Evolutionary conservation across 768 basidiomycete genomes (phyloP).

Genomic region (Russula lepida): DNA sequence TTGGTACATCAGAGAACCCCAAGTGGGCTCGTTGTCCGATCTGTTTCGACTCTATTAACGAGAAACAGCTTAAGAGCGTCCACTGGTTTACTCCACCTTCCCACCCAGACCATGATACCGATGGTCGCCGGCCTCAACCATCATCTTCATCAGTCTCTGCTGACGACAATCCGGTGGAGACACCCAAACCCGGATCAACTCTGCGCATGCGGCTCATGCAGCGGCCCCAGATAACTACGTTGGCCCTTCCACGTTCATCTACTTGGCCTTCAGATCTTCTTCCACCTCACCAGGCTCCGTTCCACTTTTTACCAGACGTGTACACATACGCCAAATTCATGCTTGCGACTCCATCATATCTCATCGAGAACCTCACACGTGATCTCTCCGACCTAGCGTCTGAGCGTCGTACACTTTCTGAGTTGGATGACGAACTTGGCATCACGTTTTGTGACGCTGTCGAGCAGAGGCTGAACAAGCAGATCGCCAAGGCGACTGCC

Average conservation of each 20-base stretch:
- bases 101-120: slow-evolving; percentile 30
- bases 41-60: slow-evolving; percentile 89
- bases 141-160: slow-evolving; percentile 42
- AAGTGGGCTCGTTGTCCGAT: slow-evolving; percentile 95
- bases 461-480: slow-evolving; percentile 62
- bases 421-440: slow-evolving; percentile 68
- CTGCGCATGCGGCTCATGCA: slow-evolving; percentile 86
- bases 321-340: slow-evolving; percentile 86
- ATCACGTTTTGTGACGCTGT: slow-evolving; percentile 75
- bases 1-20: slow-evolving; percentile 68
- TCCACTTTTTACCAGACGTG: slow-evolving; percentile 92
- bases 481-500: slow-evolving; percentile 71
- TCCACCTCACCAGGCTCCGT: slow-evolving; percentile 88
- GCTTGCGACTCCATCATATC: slow-evolving; percentile 85
- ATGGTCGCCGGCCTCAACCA: slow-evolving; percentile 27
- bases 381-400: slow-evolving; percentile 65
- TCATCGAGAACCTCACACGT: slow-evolving; percentile 60
- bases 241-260: slow-evolving; percentile 83
- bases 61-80: slow-evolving; percentile 85
- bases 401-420: slow-evolving; percentile 59
- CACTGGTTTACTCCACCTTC: slow-evolving; percentile 69
- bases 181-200: slow-evolving; percentile 46
- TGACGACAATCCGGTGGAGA: slow-evolving; percentile 31
- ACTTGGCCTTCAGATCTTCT: slow-evolving; percentile 94
- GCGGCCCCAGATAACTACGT: slow-evolving; percentile 88